A percentile compares a stretch with the other conserved stretches of the same genome.
phyloP scores from a whole-genome alignment of 306 rosid genomes.

The Cucurbita moschata region DNA sequence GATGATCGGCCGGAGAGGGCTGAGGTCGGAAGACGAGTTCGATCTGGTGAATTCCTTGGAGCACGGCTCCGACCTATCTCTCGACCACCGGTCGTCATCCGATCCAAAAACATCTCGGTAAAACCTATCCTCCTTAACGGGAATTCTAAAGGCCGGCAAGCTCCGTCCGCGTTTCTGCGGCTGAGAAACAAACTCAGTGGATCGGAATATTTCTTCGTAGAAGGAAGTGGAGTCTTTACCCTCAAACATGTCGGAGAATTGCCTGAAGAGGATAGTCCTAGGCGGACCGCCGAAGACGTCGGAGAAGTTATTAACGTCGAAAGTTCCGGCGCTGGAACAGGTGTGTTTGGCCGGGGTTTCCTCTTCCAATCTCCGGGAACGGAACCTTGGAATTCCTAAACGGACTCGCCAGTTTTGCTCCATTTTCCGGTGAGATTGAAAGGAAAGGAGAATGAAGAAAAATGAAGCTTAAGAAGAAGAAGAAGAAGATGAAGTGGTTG shows the following conservation, averaged over 20 bases:
- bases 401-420: slow-evolving; percentile 52
- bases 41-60: slow-evolving; percentile 55
- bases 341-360: slow-evolving; percentile 13
- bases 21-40: slow-evolving; percentile 55
- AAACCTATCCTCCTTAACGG: slow-evolving; percentile 38
- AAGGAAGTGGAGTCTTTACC: slow-evolving; percentile 10
- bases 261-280: slow-evolving; percentile 35
- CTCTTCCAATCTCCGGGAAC: slow-evolving; percentile 37
- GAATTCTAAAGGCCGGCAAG: slow-evolving; percentile 60
- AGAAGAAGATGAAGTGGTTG: background rate
- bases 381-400: slow-evolving; percentile 31
- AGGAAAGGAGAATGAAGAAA: background rate
- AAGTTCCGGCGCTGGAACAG: slow-evolving; percentile 17
- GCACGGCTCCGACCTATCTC: slow-evolving; percentile 54
- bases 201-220: slow-evolving; percentile 47
- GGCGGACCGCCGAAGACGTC: slow-evolving; percentile 94
- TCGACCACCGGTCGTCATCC: slow-evolving; percentile 58
- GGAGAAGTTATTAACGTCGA: slow-evolving; percentile 39
- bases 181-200: slow-evolving; percentile 18
- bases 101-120: slow-evolving; percentile 56
- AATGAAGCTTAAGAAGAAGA: background rate
- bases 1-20: slow-evolving; percentile 44
- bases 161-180: slow-evolving; percentile 22
- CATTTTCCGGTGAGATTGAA: slow-evolving; percentile 19
- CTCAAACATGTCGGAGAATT: slow-evolving; percentile 15